Evolutionary conservation across 768 basidiomycete species (phyloP), one percentile per base, ranked within the genome.

Genomic region (Pleurotus pulmonarius): DNA sequence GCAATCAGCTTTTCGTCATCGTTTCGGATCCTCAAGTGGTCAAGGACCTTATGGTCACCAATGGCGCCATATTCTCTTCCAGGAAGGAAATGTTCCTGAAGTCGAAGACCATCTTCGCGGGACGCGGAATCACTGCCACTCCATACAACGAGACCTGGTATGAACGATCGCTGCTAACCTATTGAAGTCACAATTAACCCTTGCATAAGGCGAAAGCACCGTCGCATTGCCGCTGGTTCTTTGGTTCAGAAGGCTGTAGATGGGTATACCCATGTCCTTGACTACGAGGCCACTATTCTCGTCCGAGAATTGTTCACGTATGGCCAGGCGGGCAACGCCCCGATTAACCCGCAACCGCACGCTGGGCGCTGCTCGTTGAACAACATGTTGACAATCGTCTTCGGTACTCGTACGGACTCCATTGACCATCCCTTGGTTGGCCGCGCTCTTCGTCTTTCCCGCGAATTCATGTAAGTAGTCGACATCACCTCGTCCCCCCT

Each of bases 11-110:
- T 16, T 76, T 79, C 60, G 70, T 81, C 48, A 65, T 78, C 40
- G 56, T 81, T 34, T 78, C 77, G 4, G 76, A 78, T 59, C 71
- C 77, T 4, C 65, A 67, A 20, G 69, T 79, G 9, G 77, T 71
- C 0, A 73, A 73, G 48, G 78, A 79, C 55, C 67, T 80, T 25
- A 63, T 79, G 61, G 72, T 79, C 20, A 72, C 71, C 20, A 76
- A 78, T 46, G 75, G 78, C 45, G 65, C 75, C 9, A 67, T 75
- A 13, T 80, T 79, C 58, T 79, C 78, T 15, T 75, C 74, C 9
- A 66, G 79, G n/a, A 78, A 77, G 58, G 67, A 71, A 34, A 73
- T 71, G 63, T 80, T 75, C 62, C 64, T 79, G 37, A 80, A 81
- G 61, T 70, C 68, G 11, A 70, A 76, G 58, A 77, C 71, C 18